Conservation (phyloP, 495 filamentous ascomycete species). For the Jackrogersella minutella region DNA sequence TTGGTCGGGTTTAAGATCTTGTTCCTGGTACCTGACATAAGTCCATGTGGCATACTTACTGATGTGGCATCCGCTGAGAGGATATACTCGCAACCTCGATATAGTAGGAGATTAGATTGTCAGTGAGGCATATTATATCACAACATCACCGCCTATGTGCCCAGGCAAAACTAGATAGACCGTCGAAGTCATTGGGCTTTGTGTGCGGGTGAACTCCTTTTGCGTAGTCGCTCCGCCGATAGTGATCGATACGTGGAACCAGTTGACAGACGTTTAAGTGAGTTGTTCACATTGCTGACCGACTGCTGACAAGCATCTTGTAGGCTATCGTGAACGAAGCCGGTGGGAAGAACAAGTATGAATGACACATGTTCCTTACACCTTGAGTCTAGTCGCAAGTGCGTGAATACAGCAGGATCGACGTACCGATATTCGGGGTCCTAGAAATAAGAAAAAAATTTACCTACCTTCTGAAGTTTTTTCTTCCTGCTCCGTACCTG, state of each 20-base stretch:
- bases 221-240: constrained; percentile 15
- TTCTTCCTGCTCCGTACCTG: constrained; percentile 4
- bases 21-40: constrained; percentile 52
- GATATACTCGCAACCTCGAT: constrained; percentile 21
- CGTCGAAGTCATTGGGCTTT: constrained; percentile 8
- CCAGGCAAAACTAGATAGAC: constrained; percentile 14
- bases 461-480: background rate
- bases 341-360: constrained; percentile 1
- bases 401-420: constrained; percentile 3
- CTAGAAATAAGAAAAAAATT: background rate
- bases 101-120: constrained; percentile 10
- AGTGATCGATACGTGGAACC: constrained; percentile 36
- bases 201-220: constrained; percentile 16
- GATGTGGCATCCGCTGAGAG: constrained; percentile 45
- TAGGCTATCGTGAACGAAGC: constrained; percentile 11
- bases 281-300: constrained; percentile 22
- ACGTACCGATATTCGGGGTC: constrained; percentile 1
- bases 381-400: background rate
- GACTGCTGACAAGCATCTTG: constrained; percentile 26
- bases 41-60: constrained; percentile 39
- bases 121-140: constrained; percentile 29
- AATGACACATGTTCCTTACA: constrained; percentile 9
- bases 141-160: constrained; percentile 24
- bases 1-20: constrained; percentile 31
- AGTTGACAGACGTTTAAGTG: constrained; percentile 14